Base-by-base conservation (phyloP, 2,329 filamentous ascomycete genomes). In the Achaetomium macrosporum region DNA sequence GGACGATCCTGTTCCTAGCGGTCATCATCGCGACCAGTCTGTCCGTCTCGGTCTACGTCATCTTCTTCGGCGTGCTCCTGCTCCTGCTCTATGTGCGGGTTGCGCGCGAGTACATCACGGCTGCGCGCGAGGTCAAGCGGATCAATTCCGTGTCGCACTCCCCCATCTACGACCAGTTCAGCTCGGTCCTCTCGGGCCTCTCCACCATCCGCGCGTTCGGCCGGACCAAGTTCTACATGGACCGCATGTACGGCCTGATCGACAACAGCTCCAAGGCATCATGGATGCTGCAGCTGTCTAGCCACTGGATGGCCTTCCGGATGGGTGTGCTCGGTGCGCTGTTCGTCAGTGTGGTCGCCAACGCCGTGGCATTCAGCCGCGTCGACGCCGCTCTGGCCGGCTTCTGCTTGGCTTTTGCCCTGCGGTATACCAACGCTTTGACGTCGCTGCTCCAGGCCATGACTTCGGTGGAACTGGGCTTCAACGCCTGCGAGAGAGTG, bases 401-500 rank as follows among this genome's bases (percentile, higher is more conserved):
- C 1, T 73, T 74, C 53, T 68, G 68, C 6, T 54, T 75, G 11
- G 65, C 65, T 1, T 74, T 73, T 56, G 67, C 70, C 5, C 60
- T 74, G 36, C 60, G 65, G 10, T 71, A 71, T 54, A 68, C 67
- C 6, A 63, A 61, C 19, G 63, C 65, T 1, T 50, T 73, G 46
- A 66, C 64, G 0, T 60, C 61, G n/a, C 60, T 71, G 15, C 63
- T 73, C 4, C 63, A 66, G 36, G 64, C 66, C 39, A 64, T 69
- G 58, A 67, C 69, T 0, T 66, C 65, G 17, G 63, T 72, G 6
- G 72, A 74, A 61, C 61, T 72, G 31, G 66, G 64, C 9, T 73
- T 74, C 68, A 74, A 73, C 49, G 66, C 69, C 5, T 66, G 67
- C 12, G 72, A 74, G 58, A 63, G 72, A n/a, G 67, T 74, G 7